These are phyloP conservation scores for Hortiboletus campestris DNA, from an alignment of 768 basidiomycete genomes.

Conservation along the genomic window DNA sequence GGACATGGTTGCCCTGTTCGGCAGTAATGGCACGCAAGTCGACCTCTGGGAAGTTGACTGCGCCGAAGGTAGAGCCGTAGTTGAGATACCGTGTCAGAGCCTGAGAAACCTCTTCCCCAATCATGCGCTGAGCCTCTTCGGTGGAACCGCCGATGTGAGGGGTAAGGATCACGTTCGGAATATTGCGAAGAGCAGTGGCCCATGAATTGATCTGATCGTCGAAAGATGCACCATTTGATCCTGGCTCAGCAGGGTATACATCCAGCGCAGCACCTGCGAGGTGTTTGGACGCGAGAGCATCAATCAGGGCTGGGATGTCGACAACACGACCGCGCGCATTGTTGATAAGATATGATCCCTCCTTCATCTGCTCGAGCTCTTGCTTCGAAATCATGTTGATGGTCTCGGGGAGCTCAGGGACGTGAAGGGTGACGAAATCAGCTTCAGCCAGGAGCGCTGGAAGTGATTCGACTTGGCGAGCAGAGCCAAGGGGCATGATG, in stretches of 20 bases:
- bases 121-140: conserved; percentile 97
- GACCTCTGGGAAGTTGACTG: conserved; percentile 99
- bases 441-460: conserved; percentile 68
- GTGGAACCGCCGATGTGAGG: conserved; percentile 99
- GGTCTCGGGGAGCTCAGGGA: conserved; percentile 95
- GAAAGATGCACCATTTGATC: conserved; percentile 86
- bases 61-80: conserved; percentile 86
- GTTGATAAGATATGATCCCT: conserved; percentile 94
- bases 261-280: conserved; percentile 88
- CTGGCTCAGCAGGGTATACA: conserved; percentile 93
- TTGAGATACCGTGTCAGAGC: conserved; percentile 87
- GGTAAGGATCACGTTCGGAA: conserved; percentile 93
- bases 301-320: conserved; percentile 88
- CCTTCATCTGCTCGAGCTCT: conserved; percentile 89
- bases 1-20: conserved; percentile 76
- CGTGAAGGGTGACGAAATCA: conserved; percentile 95
- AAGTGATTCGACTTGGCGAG: conserved; percentile 84
- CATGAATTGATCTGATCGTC: conserved; percentile 87
- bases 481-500: conserved; percentile 96
- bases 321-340: conserved; percentile 96
- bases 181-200: conserved; percentile 67
- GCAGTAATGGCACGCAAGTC: conserved; percentile 89
- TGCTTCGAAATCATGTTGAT: conserved; percentile 83
- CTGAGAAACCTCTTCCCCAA: conserved; percentile 90
- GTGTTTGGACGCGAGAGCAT: conserved; percentile 78